Conservation (phyloP, 129 eudicot genomes). For the Logfia minima region DNA sequence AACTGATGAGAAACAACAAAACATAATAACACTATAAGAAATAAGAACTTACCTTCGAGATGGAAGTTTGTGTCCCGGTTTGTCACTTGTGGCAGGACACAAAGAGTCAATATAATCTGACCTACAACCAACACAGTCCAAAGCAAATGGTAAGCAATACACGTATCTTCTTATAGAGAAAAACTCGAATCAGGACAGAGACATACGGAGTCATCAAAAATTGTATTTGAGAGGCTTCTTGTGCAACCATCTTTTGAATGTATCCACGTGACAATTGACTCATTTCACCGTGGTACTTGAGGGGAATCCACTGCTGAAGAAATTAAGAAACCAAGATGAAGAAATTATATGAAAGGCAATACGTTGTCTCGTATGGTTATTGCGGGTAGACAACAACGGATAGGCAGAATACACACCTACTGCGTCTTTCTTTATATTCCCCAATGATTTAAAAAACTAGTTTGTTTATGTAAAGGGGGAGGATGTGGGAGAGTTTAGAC, state of each 20-base stretch:
- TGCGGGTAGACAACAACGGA: no score
- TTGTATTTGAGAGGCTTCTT: conserved; percentile 39
- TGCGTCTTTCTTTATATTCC: no score
- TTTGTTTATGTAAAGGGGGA: no score
- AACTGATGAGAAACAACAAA: neutral
- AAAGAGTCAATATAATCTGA: conserved; percentile 64
- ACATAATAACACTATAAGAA: neutral
- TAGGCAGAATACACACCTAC: no score
- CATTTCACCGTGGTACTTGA: conserved; percentile 61
- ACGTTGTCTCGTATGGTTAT: neutral
- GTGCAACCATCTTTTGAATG: conserved; percentile 53
- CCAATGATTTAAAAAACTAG: no score
- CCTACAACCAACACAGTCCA: conserved; percentile 43
- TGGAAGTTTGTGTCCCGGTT: conserved; percentile 43
- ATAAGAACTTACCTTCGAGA: conserved; percentile 50
- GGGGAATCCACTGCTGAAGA: conserved; percentile 69
- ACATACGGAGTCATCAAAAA: conserved; percentile 75
- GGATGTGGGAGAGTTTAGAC: no score
- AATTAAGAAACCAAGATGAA: conserved; percentile 26
- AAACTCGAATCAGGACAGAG: neutral
- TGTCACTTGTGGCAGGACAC: conserved; percentile 64
- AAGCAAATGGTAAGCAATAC: conserved; percentile 13
- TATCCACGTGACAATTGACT: conserved; percentile 47
- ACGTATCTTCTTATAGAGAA: conserved; percentile 7
- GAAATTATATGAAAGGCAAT: conserved; percentile 12